A percentile compares a stretch with the other conserved stretches of the same genome.
phyloP scores from a whole-genome alignment of 2,329 filamentous ascomycete species.

The Penicillium hesseltinei region DNA sequence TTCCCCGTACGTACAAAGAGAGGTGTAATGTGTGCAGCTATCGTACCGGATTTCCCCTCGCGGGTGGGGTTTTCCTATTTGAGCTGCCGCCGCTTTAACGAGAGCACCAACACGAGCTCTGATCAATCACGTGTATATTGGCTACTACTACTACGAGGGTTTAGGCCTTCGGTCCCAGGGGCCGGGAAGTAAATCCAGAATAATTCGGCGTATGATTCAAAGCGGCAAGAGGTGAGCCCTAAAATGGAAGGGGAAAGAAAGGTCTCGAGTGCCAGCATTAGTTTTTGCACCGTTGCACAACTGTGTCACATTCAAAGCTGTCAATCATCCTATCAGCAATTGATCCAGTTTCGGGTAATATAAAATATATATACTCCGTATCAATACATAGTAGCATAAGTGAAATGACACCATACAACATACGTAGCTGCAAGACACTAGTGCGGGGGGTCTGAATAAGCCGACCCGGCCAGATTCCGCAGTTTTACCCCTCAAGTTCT shows the following conservation, averaged over 20 bases:
- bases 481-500: constrained; percentile 7
- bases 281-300: not conserved
- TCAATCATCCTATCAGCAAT: not conserved
- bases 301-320: not conserved
- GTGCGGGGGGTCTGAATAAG: constrained; percentile 28
- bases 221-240: too few relatives aligned
- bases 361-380: not conserved
- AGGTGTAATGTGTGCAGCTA: not conserved
- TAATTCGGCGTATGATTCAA: too few relatives aligned
- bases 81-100: not conserved
- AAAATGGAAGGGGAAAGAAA: too few relatives aligned
- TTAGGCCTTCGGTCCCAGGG: too few relatives aligned
- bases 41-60: not conserved
- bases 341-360: not conserved
- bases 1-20: not conserved
- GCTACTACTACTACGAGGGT: too few relatives aligned
- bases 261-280: too few relatives aligned
- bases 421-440: not conserved
- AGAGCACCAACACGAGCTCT: not conserved
- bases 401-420: not conserved
- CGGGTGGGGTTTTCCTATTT: not conserved
- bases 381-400: not conserved
- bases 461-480: constrained; percentile 20
- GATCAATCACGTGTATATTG: too few relatives aligned
- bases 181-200: too few relatives aligned